Evolutionary conservation across 108 stramenopile genomes (phyloP), one percentile per base, ranked within the genome.

Genomic region (Epipyxis sp.): DNA sequence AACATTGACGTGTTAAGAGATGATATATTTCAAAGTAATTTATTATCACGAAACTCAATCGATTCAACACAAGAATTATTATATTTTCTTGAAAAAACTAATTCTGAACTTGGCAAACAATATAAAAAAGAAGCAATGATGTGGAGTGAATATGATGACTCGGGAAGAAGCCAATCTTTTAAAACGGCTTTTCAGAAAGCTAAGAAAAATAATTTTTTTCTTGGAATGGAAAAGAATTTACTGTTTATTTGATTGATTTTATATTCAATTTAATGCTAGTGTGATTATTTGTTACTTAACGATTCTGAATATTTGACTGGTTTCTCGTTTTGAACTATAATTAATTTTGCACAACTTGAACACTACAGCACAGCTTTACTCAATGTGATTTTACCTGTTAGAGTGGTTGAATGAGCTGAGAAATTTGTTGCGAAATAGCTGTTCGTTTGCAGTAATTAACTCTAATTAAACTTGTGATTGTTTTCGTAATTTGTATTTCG

Each of bases 1-100:
- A 92, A 94, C 65, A 44, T 91, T 16, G 93, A 94, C 76, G 90
- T 89, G 81, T 67, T 94, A 10, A 87, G 93, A 1, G 91, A 94
- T 81, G 92, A 90, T 32, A 69, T 94, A 27, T 94, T 86, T 68
- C 79, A 87, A 37, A 44, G 32, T 1, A 84, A 88, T n/a, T 76
- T 90, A n/a, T 82, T 92, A 25, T 78, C 81, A 44, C 84, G 90
- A 69, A 61, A 72, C 69, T 76, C 89, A 29, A 85, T 85, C 27
- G 88, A 81, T 42, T 84, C 78, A 1, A 54, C 91, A 67, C 83
- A 83, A 59, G 78, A 85, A 16, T 89, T 90, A 85, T 87, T 90
- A 44, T 40, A 85, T 69, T 82, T 83, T 69, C 87, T 84, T 69
- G 89, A 90, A 59, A 81, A 82, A 13, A 61, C 78, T 16, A 69